Evolutionary conservation across 179 eudicot species (phyloP).

Genomic region (Spergularia azorica): DNA sequence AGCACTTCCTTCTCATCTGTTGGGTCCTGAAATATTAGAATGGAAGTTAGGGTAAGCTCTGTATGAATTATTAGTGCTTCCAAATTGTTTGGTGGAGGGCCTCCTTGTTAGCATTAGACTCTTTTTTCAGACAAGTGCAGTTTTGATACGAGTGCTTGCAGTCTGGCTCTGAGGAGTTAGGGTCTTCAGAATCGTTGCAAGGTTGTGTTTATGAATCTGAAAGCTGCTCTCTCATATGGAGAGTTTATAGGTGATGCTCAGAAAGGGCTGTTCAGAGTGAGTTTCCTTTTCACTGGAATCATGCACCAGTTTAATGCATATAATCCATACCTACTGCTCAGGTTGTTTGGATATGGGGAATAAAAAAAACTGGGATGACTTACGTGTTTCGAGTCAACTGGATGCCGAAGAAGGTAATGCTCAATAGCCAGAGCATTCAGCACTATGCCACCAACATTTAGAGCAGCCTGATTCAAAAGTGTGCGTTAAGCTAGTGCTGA

Average conservation of each 20-base stretch:
- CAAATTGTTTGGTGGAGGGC: not conserved
- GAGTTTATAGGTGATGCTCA: not conserved
- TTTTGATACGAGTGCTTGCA: conserved; percentile 2
- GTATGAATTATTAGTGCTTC: not conserved
- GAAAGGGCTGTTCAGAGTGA: not conserved
- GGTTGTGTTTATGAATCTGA: not conserved
- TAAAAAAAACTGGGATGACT: conserved; percentile 33
- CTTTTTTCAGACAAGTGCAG: not conserved
- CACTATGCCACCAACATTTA: conserved; percentile 85
- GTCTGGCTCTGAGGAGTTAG: not conserved
- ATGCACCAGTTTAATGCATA: not conserved
- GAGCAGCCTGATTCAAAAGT: conserved; percentile 59
- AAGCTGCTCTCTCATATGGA: not conserved
- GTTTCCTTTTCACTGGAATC: not conserved
- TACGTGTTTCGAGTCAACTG: conserved; percentile 63
- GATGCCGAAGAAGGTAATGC: conserved; percentile 81
- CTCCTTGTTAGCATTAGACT: not conserved
- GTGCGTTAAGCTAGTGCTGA: conserved; percentile 8
- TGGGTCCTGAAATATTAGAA: conserved; percentile 39
- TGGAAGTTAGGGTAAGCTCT: conserved; percentile 19
- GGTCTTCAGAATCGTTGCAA: not conserved
- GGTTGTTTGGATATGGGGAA: not conserved
- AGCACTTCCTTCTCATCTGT: conserved; percentile 66
- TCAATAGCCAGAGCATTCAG: conserved; percentile 80
- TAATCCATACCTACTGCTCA: not conserved